Percentiles rank a stretch among this genome's conserved stretches.
phyloP scores from a whole-genome alignment of 805 yeast species.

The Starmerella asiatica region DNA sequence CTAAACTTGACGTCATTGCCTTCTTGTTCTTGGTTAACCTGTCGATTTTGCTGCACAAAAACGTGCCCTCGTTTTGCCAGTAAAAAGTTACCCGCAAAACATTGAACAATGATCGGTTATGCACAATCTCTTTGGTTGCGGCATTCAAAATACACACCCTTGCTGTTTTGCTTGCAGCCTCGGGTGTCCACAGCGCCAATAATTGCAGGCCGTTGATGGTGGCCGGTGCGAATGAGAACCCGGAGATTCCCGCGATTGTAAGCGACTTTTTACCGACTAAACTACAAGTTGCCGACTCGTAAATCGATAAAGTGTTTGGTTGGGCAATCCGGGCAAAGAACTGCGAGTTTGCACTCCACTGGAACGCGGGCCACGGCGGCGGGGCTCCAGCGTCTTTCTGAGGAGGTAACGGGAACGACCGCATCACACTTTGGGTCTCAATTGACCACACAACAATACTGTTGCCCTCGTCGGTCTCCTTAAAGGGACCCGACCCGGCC shows the following conservation, averaged over 20 bases:
- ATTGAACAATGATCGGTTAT: slow-evolving; percentile 89
- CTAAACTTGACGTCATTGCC: slow-evolving; percentile 80
- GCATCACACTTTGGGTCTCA: slow-evolving; percentile 62
- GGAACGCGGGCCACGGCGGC: slow-evolving; percentile 88
- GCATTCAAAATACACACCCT: slow-evolving; percentile 82
- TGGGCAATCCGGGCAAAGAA: slow-evolving; percentile 94
- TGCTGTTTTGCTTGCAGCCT: slow-evolving; percentile 80
- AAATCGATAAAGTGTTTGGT: slow-evolving; percentile 71
- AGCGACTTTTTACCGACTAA: slow-evolving; percentile 75
- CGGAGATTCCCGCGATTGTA: slow-evolving; percentile 71
- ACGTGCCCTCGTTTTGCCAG: slow-evolving; percentile 85
- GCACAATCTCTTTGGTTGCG: slow-evolving; percentile 66
- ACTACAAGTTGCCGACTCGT: slow-evolving; percentile 66
- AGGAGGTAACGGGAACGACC: slow-evolving; percentile 65
- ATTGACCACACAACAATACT: slow-evolving; percentile 89
- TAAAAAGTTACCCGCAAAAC: slow-evolving; percentile 79
- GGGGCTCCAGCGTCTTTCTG: slow-evolving; percentile 29
- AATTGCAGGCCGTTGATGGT: slow-evolving; percentile 55
- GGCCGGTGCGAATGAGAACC: slow-evolving; percentile 91
- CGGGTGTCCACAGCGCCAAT: slow-evolving; percentile 95
- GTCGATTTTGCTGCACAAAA: slow-evolving; percentile 85
- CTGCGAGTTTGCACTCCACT: slow-evolving; percentile 87
- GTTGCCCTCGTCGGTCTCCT: slow-evolving; percentile 81
- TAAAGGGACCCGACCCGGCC: slow-evolving; percentile 57
- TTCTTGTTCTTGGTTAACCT: slow-evolving; percentile 93